Base-by-base conservation (phyloP, 2,329 filamentous ascomycete species). In the Calycina marina region DNA sequence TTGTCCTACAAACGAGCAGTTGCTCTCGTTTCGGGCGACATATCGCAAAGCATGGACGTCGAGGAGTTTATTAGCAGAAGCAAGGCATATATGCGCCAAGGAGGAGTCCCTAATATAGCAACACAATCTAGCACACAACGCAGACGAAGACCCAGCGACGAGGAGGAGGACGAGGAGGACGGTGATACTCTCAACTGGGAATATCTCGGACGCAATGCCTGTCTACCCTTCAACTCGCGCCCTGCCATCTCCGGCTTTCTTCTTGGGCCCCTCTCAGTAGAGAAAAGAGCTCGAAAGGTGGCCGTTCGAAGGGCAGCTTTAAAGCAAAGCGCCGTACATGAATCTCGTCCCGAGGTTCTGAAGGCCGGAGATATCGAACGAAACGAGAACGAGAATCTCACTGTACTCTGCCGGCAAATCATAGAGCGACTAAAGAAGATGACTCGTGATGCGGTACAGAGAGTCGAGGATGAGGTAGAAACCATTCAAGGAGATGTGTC, bases 21-120 rank as follows among this genome's bases (percentile, higher is more conserved):
- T 26, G 73, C 77, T 31, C 65, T 92, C 15, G 73, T 78, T 1
- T 64, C 83, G 17, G 85, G 85, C 5, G 77, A 78, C 45, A 60
- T 68, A 2, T 71, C 72, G 3, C 73, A 78, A 31, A 83, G 85
- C 5, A 60, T 98, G 14, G 86, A 96, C 48, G 66, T 92, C 0
- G 86, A 96, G 39, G 82, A 93, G 46, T 92, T 96, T 48, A 72
- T 96, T 10, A 80, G 81, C 1, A 93, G 92, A 55, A 88, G 80
- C 53, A 84, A 92, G 38, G 71, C 69, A 3, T 96, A 81, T 52
- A 94, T 96, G 84, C 14, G 65, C 69, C 20, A 78, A 3, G 61
- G 67, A 5, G 67, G 66, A 8, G 67, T 69, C 14, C 56, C 57
- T 10, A 60, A 68, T 30, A 61, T 67, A 24, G 52, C 66, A 22